Percentiles rank a stretch among this genome's conserved stretches.
phyloP scores from a whole-genome alignment of 768 basidiomycete species.

The Rhodosporidiobolus sp. region DNA sequence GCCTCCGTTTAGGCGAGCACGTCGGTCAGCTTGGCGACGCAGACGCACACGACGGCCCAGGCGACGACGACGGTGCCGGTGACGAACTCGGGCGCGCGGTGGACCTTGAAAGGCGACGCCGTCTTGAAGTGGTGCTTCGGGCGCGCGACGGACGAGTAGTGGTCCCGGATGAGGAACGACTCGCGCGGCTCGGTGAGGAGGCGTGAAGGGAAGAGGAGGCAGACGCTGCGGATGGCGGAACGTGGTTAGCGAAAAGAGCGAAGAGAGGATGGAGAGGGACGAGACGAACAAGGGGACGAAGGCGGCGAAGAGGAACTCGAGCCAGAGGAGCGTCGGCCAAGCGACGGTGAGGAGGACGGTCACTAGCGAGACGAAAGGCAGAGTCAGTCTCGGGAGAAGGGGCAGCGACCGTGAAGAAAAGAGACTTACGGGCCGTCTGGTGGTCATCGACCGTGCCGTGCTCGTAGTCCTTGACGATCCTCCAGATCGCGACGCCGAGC shows the following conservation, averaged over 20 bases:
- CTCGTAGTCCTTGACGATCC: slow-evolving; percentile 31
- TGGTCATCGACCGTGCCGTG: slow-evolving; percentile 28
- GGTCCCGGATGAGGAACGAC: slow-evolving; percentile 37
- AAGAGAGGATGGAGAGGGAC: background rate
- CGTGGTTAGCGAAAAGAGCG: background rate
- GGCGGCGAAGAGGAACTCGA: slow-evolving; percentile 37
- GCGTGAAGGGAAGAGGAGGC: slow-evolving; percentile 38
- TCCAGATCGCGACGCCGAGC: slow-evolving; percentile 34
- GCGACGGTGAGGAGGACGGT: slow-evolving; percentile 37
- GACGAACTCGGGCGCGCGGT: slow-evolving; percentile 33
- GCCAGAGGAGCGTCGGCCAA: slow-evolving; percentile 37
- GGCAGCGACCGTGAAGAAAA: background rate
- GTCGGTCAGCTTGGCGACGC: slow-evolving; percentile 30
- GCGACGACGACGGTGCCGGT: slow-evolving; percentile 18
- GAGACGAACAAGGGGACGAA: slow-evolving; percentile 34
- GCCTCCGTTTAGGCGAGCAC: slow-evolving; percentile 15
- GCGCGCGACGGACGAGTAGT: slow-evolving; percentile 38
- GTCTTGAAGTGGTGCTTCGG: slow-evolving; percentile 40
- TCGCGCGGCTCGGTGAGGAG: slow-evolving; percentile 36
- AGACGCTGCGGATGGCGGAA: slow-evolving; percentile 9
- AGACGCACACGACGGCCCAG: slow-evolving; percentile 33
- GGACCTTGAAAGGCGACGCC: slow-evolving; percentile 32
- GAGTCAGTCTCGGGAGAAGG: background rate
- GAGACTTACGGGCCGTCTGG: slow-evolving; percentile 31
- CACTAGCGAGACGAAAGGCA: background rate